These are phyloP conservation scores for Linum usitatissimum DNA, from an alignment of 345 rosid genomes.

Conservation along the genomic window DNA sequence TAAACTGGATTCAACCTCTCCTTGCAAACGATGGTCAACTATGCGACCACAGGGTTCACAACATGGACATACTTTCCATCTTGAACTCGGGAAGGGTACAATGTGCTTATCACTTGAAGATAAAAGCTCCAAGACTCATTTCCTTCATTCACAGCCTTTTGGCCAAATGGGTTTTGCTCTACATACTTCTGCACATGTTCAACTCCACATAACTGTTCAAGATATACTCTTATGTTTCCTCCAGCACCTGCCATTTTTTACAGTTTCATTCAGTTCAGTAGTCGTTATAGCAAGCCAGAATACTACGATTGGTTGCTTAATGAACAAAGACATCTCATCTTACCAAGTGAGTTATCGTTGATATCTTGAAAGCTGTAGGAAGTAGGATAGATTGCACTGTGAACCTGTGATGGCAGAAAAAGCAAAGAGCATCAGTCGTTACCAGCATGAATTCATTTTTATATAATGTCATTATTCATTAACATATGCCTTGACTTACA, in stretches of 20 bases:
- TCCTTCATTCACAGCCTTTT: conserved; percentile 42
- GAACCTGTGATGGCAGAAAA: conserved; percentile 27
- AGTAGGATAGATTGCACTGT: conserved; percentile 68
- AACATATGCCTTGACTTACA: conserved; percentile 32
- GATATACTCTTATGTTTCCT: conserved; percentile 60
- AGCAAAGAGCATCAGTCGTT: background rate
- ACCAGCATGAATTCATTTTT: background rate
- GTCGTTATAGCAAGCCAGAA: background rate
- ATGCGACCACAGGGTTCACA: background rate
- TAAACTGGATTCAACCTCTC: too few species aligned
- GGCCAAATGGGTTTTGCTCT: conserved; percentile 61
- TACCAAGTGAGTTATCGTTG: conserved; percentile 59
- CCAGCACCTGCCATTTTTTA: conserved; percentile 34
- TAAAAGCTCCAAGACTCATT: conserved; percentile 58
- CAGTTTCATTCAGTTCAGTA: background rate
- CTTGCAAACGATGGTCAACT: too few species aligned
- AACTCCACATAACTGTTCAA: conserved; percentile 45
- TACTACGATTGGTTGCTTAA: background rate
- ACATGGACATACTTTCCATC: background rate
- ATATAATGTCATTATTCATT: background rate
- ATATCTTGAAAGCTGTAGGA: conserved; percentile 39
- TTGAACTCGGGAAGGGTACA: background rate
- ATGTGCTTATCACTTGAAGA: conserved; percentile 21
- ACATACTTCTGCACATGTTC: conserved; percentile 48
- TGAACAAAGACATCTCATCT: background rate